Evolutionary conservation across 2,329 filamentous ascomycete genomes (phyloP).

Genomic region (Mycogone perniciosa): DNA sequence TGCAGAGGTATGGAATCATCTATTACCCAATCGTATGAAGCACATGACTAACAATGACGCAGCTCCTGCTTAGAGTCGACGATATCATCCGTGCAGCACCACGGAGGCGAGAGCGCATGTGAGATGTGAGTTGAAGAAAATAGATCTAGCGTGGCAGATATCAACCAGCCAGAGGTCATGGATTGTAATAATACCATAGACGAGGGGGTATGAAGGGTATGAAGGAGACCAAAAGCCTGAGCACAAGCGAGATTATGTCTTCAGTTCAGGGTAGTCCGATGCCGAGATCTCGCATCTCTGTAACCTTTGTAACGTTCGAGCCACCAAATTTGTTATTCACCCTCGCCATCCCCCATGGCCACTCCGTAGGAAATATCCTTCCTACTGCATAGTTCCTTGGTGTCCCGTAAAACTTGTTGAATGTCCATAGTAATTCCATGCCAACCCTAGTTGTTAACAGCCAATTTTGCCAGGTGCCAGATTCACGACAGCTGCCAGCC

Average conservation of each 20-base stretch:
- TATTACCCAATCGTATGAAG: not conserved
- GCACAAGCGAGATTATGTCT: not conserved
- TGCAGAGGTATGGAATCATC: constrained; percentile 65
- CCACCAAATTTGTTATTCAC: too few relatives aligned
- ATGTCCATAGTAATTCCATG: too few relatives aligned
- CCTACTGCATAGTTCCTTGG: too few relatives aligned
- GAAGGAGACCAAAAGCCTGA: constrained; percentile 3
- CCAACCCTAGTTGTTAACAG: too few relatives aligned
- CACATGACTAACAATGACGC: constrained; percentile 3
- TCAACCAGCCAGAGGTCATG: constrained; percentile 17
- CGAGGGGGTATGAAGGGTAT: constrained; percentile 18
- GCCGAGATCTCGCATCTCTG: too few relatives aligned
- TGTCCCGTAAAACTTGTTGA: too few relatives aligned
- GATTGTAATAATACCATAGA: constrained; percentile 37
- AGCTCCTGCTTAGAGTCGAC: constrained; percentile 89
- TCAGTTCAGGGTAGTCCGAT: too few relatives aligned
- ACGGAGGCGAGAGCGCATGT: constrained; percentile 43
- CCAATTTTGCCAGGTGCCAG: too few relatives aligned
- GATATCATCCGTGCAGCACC: constrained; percentile 96
- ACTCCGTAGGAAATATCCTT: too few relatives aligned
- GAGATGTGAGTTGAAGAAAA: constrained; percentile 15
- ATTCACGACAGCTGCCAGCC: too few relatives aligned
- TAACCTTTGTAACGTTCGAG: too few relatives aligned
- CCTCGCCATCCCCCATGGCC: too few relatives aligned
- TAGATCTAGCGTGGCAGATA: constrained; percentile 11